These are phyloP conservation scores for Echites panduratus DNA, from an alignment of 257 asterid species.

Conservation along the genomic window DNA sequence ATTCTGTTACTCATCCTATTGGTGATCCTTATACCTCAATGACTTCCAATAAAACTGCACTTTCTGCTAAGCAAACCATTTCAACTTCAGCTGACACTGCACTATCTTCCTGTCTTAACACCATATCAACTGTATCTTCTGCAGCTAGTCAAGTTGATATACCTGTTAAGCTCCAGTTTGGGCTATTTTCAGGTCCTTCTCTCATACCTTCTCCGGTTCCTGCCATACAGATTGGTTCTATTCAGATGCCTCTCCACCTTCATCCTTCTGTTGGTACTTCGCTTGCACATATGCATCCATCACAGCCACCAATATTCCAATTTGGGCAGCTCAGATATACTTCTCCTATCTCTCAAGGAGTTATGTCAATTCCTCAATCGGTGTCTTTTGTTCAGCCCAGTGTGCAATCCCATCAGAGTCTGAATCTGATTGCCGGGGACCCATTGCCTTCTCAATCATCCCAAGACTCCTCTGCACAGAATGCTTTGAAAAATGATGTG, in stretches of 20 bases:
- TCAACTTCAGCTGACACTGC: slow-evolving; percentile 36
- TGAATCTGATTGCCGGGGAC: slow-evolving; percentile 40
- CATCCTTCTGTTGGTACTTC: slow-evolving; percentile 67
- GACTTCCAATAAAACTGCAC: slow-evolving; percentile 24
- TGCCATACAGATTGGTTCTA: slow-evolving; percentile 97
- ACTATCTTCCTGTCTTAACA: slow-evolving; percentile 34
- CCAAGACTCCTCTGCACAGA: slow-evolving; percentile 33
- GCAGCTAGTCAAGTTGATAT: slow-evolving; percentile 43
- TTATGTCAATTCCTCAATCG: slow-evolving; percentile 51
- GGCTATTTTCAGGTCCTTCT: slow-evolving; percentile 92
- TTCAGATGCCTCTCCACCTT: slow-evolving; percentile 93
- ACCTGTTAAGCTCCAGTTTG: slow-evolving; percentile 87
- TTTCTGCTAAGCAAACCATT: slow-evolving; percentile 33
- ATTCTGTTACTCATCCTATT: slow-evolving; percentile 36
- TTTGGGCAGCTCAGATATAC: slow-evolving; percentile 78
- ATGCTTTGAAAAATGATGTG: slow-evolving; percentile 28
- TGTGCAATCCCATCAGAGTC: slow-evolving; percentile 38
- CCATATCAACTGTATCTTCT: slow-evolving; percentile 36
- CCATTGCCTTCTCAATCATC: slow-evolving; percentile 38
- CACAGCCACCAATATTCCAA: slow-evolving; percentile 76
- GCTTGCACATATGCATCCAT: slow-evolving; percentile 56
- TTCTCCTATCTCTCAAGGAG: slow-evolving; percentile 67
- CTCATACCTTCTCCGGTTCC: slow-evolving; percentile 89
- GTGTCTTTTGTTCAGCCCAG: slow-evolving; percentile 60
- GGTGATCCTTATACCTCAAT: slow-evolving; percentile 29